Evolutionary conservation across 192 early-diverging fungal species (phyloP), one percentile per base, ranked within the genome.

Genomic region (Phlyctochytrium planicorne): DNA sequence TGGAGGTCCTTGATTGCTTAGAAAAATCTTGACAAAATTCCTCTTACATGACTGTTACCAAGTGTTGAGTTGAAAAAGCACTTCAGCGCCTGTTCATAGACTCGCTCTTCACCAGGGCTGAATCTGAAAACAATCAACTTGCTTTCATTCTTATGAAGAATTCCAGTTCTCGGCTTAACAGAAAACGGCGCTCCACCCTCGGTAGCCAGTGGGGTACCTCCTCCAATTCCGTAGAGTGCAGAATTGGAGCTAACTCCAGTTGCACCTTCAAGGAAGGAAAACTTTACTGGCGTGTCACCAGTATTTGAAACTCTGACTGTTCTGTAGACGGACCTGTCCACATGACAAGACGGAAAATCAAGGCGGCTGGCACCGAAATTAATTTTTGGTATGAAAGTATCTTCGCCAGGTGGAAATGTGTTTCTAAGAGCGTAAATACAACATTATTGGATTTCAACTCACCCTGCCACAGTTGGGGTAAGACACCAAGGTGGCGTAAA

Each of bases 401-500:
- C 79, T 66, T 79, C 65, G 24, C 74, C 80, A 17, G 77, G 73
- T 32, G 80, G 67, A 62, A 84, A 86, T 0, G 84, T 86, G 72
- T 84, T 85, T 17, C 82, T 83, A 40, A 47, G 50, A 67, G 25
- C 1, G 36, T 53, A 34, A 12, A 24, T 61, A 34, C 30, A 70
- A 30, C 72, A 47, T 0, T 23, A 12, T 60, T 50, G 23, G 23
- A 16, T 30, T 53, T 69, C 17, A 25, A 31, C 68, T 53, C 70
- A 83, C 82, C 84, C 84, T 40, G 79, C 72, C 14, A 85, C 65
- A 29, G 72, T 71, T 24, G 79, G 79, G 27, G 82, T 84, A 6
- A 85, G 63, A 62, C 84, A 85, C 82, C 82, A 85, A 3, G 84
- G 80, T 6, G 84, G 84, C 20, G 84, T 85, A 53, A 85, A 85